Percentiles rank a stretch among this genome's conserved stretches.
phyloP scores from a whole-genome alignment of 805 yeast species.

The Zygoascus tannicola region DNA sequence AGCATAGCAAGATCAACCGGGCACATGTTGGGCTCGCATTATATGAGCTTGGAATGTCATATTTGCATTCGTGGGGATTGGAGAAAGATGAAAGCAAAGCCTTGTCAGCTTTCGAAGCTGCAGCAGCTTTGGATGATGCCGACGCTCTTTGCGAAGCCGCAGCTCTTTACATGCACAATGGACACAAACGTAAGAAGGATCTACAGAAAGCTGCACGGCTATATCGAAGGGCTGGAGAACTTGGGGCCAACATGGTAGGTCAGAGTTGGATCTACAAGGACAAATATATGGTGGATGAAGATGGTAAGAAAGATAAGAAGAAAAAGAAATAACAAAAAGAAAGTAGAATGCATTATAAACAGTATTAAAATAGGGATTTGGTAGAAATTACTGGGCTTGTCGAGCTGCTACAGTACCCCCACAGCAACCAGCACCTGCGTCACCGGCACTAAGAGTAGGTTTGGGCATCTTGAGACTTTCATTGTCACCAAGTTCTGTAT shows the following conservation, averaged over 20 bases:
- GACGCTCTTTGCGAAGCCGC: constrained; percentile 68
- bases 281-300: constrained; percentile 38
- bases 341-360: background rate
- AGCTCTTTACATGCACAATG: constrained; percentile 50
- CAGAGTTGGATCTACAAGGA: constrained; percentile 69
- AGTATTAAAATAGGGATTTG: too few species aligned
- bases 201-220: constrained; percentile 56
- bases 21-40: constrained; percentile 33
- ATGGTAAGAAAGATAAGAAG: constrained; percentile 9
- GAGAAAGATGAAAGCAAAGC: constrained; percentile 48
- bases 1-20: constrained; percentile 9
- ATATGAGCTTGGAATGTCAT: constrained; percentile 53
- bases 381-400: too few species aligned
- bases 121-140: constrained; percentile 57
- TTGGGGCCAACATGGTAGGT: constrained; percentile 54
- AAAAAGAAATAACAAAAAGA: constrained; percentile 5
- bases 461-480: constrained; percentile 50
- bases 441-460: background rate
- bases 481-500: constrained; percentile 87
- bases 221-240: constrained; percentile 54
- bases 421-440: constrained; percentile 2
- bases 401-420: background rate
- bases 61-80: constrained; percentile 49
- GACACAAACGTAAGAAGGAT: constrained; percentile 48
- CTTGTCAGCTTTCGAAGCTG: constrained; percentile 48